Percentiles rank a stretch among this genome's conserved stretches.
phyloP scores from a whole-genome alignment of 2,329 filamentous ascomycete species.

The Sporothrix phasma region DNA sequence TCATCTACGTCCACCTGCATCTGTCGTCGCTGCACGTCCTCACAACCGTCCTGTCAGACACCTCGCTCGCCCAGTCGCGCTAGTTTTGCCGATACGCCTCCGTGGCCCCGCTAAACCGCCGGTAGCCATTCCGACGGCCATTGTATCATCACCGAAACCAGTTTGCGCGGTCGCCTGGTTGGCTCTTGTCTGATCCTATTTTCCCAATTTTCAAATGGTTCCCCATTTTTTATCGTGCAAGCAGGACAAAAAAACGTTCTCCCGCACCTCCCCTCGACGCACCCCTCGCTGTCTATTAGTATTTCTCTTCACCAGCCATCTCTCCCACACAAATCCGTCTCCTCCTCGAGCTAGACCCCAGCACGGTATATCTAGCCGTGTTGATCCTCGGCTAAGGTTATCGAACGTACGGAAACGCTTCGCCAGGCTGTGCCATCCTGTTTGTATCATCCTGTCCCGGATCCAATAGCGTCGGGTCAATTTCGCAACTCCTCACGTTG shows the following conservation, averaged over 20 bases:
- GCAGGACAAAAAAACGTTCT: neutral
- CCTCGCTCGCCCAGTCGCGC: neutral
- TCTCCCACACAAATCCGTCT: neutral
- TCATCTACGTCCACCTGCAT: too few relatives aligned
- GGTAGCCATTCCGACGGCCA: slow-evolving; percentile 3
- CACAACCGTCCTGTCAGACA: neutral
- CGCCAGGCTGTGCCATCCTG: neutral
- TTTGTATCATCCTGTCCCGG: slow-evolving; percentile 1
- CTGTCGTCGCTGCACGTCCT: neutral
- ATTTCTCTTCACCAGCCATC: slow-evolving; percentile 3
- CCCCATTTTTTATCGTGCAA: neutral
- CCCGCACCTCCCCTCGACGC: neutral
- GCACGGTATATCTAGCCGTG: slow-evolving; percentile 14
- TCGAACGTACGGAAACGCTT: neutral
- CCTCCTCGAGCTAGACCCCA: neutral
- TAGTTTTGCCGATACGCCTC: slow-evolving; percentile 10
- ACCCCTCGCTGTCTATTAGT: slow-evolving; percentile 3
- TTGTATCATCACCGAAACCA: slow-evolving; percentile 3
- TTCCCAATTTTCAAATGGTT: neutral
- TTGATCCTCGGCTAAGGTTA: slow-evolving; percentile 18
- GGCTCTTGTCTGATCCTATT: neutral
- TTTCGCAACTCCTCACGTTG: neutral
- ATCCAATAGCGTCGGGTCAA: slow-evolving; percentile 16
- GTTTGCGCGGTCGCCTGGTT: neutral
- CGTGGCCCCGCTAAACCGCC: slow-evolving; percentile 5